Base-by-base conservation (phyloP, 2,329 filamentous ascomycete species). In the Botrytis fragariae region DNA sequence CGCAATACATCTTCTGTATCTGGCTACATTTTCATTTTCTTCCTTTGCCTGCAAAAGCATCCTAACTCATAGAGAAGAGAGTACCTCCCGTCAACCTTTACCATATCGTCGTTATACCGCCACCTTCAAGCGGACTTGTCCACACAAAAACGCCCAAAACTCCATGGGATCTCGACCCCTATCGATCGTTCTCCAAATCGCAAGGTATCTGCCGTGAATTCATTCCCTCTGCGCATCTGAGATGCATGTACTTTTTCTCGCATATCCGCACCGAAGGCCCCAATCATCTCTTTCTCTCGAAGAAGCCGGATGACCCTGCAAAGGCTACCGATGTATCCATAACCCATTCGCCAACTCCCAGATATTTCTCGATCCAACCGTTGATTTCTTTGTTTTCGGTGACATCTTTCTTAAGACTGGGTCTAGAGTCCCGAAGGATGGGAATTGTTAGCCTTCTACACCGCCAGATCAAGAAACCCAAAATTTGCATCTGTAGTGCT, bases 271-370 rank as follows among this genome's bases (percentile, higher is more conserved):
- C 32, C 35, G 18, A 32, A 68, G 29, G 35, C 18, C 5, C 6
- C 20, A 61, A 37, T 74, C 77, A 97, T 85, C 95, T 89, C 83
- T 90, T 95, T 81, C 96, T 89, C 85, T 98, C 95, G 82, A 99
- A 99, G 84, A 91, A 99, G 74, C 91, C 89, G 81, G 93, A 97
- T 67, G 92, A 91, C 60, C 94, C 92, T 82, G 97, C 93, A 73
- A 98, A 89, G 59, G 95, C 95, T 45, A 98, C 94, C 44, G 94
- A 97, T 85, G 97, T 93, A 83, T 99, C 96, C 94, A 99, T 97
- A 77, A 98, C 93, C 90, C 94, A 97, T 86, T 99, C 96, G 79
- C 96, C 96, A 29, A 98, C 91, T 76, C 94, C 94, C 61, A 98
- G 90, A 83, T 98, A 98, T 82, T 92, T 95, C 81, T 95, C 92